phyloP scores from a whole-genome alignment of 2,329 filamentous ascomycete species.

The Zymoseptoria ardabiliae region DNA sequence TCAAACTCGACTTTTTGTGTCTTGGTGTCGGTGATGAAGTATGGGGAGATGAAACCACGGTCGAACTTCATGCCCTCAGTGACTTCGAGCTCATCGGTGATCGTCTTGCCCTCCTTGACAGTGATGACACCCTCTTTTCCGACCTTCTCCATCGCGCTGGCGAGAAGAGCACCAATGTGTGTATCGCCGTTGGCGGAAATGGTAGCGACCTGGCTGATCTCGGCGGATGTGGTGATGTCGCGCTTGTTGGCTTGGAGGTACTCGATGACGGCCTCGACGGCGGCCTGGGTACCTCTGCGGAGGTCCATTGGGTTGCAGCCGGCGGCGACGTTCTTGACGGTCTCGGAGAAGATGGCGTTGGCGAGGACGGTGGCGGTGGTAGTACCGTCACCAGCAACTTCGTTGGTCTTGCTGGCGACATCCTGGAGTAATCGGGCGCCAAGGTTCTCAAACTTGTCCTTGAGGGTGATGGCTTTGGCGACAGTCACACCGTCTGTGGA shows the following conservation, averaged over 20 bases:
- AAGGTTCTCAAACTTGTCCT: constrained; percentile 99
- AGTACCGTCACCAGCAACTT: constrained; percentile 96
- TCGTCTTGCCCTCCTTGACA: constrained; percentile 99
- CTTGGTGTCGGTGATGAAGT: constrained; percentile 99
- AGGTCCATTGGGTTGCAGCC: constrained; percentile 99
- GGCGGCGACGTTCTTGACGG: constrained; percentile 98
- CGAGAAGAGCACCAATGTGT: constrained; percentile 91
- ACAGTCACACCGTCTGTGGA: constrained; percentile 45
- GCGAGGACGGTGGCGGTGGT: constrained; percentile 96
- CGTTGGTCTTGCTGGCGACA: constrained; percentile 98
- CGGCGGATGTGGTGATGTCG: constrained; percentile 93
- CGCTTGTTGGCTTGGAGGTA: constrained; percentile 94
- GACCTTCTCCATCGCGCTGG: constrained; percentile 99
- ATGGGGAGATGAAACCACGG: constrained; percentile 95
- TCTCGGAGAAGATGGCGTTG: constrained; percentile 98
- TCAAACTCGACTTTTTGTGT: constrained; percentile 98
- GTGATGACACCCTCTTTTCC: constrained; percentile 99
- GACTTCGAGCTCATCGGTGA: constrained; percentile 94
- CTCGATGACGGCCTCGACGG: constrained; percentile 88
- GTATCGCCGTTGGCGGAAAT: constrained; percentile 96
- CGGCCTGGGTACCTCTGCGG: constrained; percentile 91
- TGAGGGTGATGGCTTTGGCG: constrained; percentile 73
- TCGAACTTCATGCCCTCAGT: constrained; percentile 99
- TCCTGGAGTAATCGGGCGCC: constrained; percentile 94
- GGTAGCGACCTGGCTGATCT: constrained; percentile 96